A percentile compares a stretch with the other conserved stretches of the same genome.
Conservation (phyloP, 2,329 filamentous ascomycete species). For the Leptographium flavum region DNA sequence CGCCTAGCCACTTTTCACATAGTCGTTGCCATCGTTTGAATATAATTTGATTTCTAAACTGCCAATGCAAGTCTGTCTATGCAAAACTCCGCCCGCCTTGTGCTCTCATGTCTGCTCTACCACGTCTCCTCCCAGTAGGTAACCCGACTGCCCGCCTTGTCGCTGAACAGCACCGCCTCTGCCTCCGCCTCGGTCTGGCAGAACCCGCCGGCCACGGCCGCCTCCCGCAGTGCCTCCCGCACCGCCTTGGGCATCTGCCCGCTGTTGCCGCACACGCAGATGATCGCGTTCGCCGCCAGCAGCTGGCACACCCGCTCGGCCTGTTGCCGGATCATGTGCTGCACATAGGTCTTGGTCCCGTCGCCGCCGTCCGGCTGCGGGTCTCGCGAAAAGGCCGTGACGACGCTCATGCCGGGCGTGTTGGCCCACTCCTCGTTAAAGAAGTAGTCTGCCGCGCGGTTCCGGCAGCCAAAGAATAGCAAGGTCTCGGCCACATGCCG, state of each 20-base stretch:
- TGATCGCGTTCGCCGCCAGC: slow-evolving; percentile 27
- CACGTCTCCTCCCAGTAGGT: slow-evolving; percentile 47
- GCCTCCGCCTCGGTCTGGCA: slow-evolving; percentile 20
- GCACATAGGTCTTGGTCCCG: slow-evolving; percentile 38
- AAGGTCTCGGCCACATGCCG: slow-evolving; percentile 23
- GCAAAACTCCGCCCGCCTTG: not conserved
- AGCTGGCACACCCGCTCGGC: slow-evolving; percentile 21
- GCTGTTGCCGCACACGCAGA: slow-evolving; percentile 41
- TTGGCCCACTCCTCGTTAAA: slow-evolving; percentile 62
- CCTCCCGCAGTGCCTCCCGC: slow-evolving; percentile 34
- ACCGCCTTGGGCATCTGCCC: slow-evolving; percentile 44
- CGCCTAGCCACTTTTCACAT: too few species aligned
- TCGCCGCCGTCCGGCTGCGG: slow-evolving; percentile 12
- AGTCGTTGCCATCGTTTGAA: too few species aligned
- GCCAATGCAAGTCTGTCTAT: not conserved
- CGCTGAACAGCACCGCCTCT: slow-evolving; percentile 15
- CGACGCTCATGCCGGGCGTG: slow-evolving; percentile 17
- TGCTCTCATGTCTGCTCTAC: slow-evolving; percentile 17
- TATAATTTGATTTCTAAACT: too few species aligned
- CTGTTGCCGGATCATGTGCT: slow-evolving; percentile 35
- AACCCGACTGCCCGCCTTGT: slow-evolving; percentile 17
- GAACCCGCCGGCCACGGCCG: slow-evolving; percentile 24
- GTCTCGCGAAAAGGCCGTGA: slow-evolving; percentile 35
- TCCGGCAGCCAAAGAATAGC: slow-evolving; percentile 79
- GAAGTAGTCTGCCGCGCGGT: slow-evolving; percentile 61